These are phyloP conservation scores for Blastobotrys arbuscula DNA, from an alignment of 1,139 yeast species.

Conservation along the genomic window DNA sequence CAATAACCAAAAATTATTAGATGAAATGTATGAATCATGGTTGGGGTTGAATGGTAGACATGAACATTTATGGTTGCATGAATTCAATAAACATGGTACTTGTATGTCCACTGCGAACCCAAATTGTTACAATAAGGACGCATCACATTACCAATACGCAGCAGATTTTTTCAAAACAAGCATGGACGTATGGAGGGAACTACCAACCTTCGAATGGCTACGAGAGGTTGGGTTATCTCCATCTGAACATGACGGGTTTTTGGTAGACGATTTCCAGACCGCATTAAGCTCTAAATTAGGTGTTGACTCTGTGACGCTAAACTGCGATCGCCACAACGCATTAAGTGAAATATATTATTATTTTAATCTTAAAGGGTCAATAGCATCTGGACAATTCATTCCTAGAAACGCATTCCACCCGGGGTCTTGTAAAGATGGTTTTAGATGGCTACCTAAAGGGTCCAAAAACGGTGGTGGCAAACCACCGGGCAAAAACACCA, in stretches of 20 bases:
- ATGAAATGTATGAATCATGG: constrained; percentile 62
- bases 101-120: constrained; percentile 80
- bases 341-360: constrained; percentile 89
- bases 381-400: constrained; percentile 56
- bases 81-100: constrained; percentile 92
- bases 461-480: constrained; percentile 17
- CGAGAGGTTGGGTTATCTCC: constrained; percentile 66
- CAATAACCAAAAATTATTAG: constrained; percentile 44
- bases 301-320: constrained; percentile 43
- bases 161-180: constrained; percentile 72
- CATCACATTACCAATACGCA: constrained; percentile 51
- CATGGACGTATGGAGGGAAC: constrained; percentile 53
- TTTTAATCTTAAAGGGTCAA: constrained; percentile 72
- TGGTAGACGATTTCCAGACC: constrained; percentile 54
- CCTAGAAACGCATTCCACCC: constrained; percentile 66
- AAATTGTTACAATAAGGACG: constrained; percentile 48
- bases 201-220: constrained; percentile 71
- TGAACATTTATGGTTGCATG: constrained; percentile 82
- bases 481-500: constrained; percentile 16
- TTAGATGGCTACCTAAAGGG: constrained; percentile 69
- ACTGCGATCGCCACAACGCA: constrained; percentile 24
- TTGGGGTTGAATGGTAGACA: constrained; percentile 72
- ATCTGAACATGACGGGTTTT: constrained; percentile 53
- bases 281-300: constrained; percentile 50
- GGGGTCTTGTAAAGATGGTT: constrained; percentile 57